These are phyloP conservation scores for Leptographium radiaticola DNA, from an alignment of 2,329 filamentous ascomycete genomes.

Conservation along the genomic window DNA sequence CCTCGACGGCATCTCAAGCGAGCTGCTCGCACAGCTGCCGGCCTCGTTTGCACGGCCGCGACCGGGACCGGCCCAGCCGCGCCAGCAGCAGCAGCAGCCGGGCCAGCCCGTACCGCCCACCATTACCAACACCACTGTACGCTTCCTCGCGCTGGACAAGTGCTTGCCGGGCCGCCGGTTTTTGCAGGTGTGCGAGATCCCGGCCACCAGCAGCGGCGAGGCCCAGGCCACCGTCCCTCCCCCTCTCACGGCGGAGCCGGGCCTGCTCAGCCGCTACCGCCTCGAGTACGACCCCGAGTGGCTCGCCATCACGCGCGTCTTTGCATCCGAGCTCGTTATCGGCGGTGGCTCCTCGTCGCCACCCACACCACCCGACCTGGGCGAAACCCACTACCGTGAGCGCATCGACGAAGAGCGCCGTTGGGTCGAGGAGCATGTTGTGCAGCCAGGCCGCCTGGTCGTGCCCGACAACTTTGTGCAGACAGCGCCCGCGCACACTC, in stretches of 20 bases:
- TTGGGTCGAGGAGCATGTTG: slow-evolving; percentile 76
- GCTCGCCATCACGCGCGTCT: slow-evolving; percentile 82
- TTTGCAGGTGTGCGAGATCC: slow-evolving; percentile 61
- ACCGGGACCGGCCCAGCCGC: slow-evolving; percentile 13
- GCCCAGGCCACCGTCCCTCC: neutral
- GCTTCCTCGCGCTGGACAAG: slow-evolving; percentile 87
- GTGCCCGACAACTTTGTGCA: slow-evolving; percentile 67
- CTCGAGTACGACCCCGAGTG: slow-evolving; percentile 86
- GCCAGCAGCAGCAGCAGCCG: slow-evolving; percentile 18
- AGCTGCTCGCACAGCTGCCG: slow-evolving; percentile 61
- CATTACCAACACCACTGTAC: slow-evolving; percentile 67
- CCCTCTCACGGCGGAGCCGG: no score
- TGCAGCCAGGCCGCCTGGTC: slow-evolving; percentile 43
- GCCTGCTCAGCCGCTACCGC: slow-evolving; percentile 27
- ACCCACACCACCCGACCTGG: slow-evolving; percentile 43
- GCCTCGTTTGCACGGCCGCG: slow-evolving; percentile 50
- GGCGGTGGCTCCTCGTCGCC: slow-evolving; percentile 48
- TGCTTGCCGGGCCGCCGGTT: slow-evolving; percentile 70
- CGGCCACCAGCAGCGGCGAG: slow-evolving; percentile 18
- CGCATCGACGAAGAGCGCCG: slow-evolving; percentile 55
- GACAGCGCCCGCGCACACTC: slow-evolving; percentile 61
- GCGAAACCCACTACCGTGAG: slow-evolving; percentile 53
- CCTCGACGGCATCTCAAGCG: slow-evolving; percentile 36
- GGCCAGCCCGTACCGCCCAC: slow-evolving; percentile 53
- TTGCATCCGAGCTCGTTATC: slow-evolving; percentile 51